Conservation (phyloP, 106 monocot species). For the Cymbidium sinense region DNA sequence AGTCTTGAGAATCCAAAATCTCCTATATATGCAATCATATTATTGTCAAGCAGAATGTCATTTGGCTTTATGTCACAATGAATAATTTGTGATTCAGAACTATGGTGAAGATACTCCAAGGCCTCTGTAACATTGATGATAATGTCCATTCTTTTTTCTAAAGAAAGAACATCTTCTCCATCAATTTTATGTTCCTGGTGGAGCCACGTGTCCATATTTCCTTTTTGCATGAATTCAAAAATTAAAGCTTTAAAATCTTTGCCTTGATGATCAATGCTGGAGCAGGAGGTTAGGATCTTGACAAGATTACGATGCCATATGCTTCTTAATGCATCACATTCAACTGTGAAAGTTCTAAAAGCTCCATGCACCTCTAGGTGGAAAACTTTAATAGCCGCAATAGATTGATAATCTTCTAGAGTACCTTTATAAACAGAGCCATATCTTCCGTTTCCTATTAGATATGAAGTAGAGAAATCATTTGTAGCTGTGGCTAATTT, state of each 20-base stretch:
- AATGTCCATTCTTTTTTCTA: constrained; percentile 21
- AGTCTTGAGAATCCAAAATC: constrained; percentile 40
- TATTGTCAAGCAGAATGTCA: constrained; percentile 22
- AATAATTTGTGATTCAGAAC: constrained; percentile 15
- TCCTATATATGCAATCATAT: constrained; percentile 31
- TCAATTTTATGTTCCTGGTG: not conserved
- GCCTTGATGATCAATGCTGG: constrained; percentile 9
- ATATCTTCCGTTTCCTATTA: constrained; percentile 17
- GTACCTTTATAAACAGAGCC: constrained; percentile 35
- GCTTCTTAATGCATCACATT: constrained; percentile 30
- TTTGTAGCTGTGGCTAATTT: constrained; percentile 21
- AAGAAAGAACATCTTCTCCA: not conserved
- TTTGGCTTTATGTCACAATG: constrained; percentile 43
- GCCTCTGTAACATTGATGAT: constrained; percentile 37
- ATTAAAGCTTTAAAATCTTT: constrained; percentile 36
- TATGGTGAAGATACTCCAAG: constrained; percentile 47
- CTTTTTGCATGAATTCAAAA: constrained; percentile 24
- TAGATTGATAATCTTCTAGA: not conserved
- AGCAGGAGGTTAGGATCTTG: constrained; percentile 14
- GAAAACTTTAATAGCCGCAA: constrained; percentile 36
- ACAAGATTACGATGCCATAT: constrained; percentile 42
- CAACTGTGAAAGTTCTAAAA: constrained; percentile 30
- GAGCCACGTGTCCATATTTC: constrained; percentile 24
- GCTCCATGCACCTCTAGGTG: constrained; percentile 29
- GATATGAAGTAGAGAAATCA: constrained; percentile 23